Evolutionary conservation across 768 basidiomycete species (phyloP), one percentile per base, ranked within the genome.

Genomic region (Boletus rubescentipes): DNA sequence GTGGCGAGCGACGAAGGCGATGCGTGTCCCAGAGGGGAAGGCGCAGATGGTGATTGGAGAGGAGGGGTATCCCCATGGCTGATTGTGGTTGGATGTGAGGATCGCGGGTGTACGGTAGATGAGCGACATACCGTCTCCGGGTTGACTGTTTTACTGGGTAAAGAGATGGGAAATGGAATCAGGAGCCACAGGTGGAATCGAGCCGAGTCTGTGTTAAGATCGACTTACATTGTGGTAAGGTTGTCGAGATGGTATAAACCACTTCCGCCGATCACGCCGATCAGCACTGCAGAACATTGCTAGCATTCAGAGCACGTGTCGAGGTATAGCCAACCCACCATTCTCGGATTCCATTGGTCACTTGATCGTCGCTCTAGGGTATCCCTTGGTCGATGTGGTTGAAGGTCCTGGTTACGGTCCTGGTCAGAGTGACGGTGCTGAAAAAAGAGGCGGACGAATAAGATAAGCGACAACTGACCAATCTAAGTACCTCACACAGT

Each of bases 11-110:
- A 98, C 72, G 77, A 98, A 99, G 47, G 96, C 96, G 59, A 98
- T 74, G 42, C 77, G 79, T 0, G 81, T 77, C 37, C 93, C 91
- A 0, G 89, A 87, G 2, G 92, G 90, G 20, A 97, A 84, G n/a
- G 85, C 72, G 18, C 86, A 86, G 68, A 99, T 95, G n/a, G 87
- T 85, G 59, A 98, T 94, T 0, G 93, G 93, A 0, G 93, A 89
- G 32, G 87, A 90, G 3, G 96, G 91, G 62, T 80, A 77, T 21
- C 96, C 96, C 94, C 94, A 98, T 10, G 96, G 96, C 92, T 95
- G 44, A 23, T 36, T 2, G 42, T 58, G 6, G 20, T 49, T 23
- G 26, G 31, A 29, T 46, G 31, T 32, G 38, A 41, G 15, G 34
- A 32, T 21, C 10, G n/a, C 16, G 16, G 34, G 39, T 18, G 16